A percentile compares a stretch with the other conserved stretches of the same genome.
These are phyloP conservation scores for Suillus weaverae DNA, from an alignment of 768 basidiomycete species.

Conservation along the genomic window DNA sequence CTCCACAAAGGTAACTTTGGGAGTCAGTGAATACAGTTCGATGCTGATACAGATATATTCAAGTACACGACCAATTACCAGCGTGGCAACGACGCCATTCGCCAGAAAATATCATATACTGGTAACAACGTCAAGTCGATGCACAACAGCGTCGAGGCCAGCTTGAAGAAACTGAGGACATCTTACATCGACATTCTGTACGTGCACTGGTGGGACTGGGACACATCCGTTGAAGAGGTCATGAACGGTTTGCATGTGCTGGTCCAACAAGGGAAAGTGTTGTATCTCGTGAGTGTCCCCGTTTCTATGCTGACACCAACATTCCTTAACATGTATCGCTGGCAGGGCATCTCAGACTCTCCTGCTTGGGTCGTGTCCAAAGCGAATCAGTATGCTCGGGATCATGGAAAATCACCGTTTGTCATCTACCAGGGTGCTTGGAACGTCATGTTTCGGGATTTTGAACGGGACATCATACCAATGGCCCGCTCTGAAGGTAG, in stretches of 20 bases:
- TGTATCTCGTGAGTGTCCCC: constrained; percentile 32
- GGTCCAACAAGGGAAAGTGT: constrained; percentile 40
- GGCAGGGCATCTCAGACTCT: constrained; percentile 29
- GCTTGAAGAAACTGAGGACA: constrained; percentile 48
- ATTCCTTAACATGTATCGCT: constrained; percentile 12
- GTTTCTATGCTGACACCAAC: constrained; percentile 18
- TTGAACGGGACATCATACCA: constrained; percentile 42
- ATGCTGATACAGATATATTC: neutral
- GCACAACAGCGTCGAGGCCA: constrained; percentile 37
- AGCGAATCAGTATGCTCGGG: constrained; percentile 38
- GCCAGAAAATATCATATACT: constrained; percentile 38
- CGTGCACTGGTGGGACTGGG: constrained; percentile 35
- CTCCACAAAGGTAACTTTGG: constrained; percentile 38
- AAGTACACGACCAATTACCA: constrained; percentile 27
- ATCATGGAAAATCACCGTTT: constrained; percentile 41
- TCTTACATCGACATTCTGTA: constrained; percentile 49
- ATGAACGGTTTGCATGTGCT: constrained; percentile 40
- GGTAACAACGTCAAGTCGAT: constrained; percentile 53
- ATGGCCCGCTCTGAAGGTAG: constrained; percentile 22
- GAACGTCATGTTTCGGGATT: constrained; percentile 33
- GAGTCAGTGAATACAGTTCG: neutral
- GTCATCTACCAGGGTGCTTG: constrained; percentile 42
- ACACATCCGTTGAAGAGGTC: constrained; percentile 42
- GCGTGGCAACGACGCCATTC: constrained; percentile 10
- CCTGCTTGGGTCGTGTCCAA: constrained; percentile 41